Evolutionary conservation across 2,329 filamentous ascomycete species (phyloP).

Genomic region (Metarhizium album): DNA sequence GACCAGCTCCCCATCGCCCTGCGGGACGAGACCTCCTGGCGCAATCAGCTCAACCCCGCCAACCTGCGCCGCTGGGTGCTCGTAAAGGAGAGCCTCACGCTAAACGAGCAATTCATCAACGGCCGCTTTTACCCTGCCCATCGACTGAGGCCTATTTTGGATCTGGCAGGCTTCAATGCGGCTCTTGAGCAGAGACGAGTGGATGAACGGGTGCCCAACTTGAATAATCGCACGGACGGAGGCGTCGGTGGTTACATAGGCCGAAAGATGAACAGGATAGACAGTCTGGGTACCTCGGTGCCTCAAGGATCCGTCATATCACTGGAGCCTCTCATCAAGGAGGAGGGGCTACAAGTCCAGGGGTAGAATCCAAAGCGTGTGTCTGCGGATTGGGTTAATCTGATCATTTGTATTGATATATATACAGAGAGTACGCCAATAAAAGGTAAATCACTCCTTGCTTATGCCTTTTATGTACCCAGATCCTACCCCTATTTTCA

Average conservation of each 20-base stretch:
- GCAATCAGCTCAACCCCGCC: conserved; percentile 22
- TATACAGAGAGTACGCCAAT: neutral
- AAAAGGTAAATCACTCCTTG: neutral
- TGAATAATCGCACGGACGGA: conserved; percentile 43
- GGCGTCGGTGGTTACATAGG: conserved; percentile 29
- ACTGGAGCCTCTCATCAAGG: conserved; percentile 26
- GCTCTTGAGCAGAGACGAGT: conserved; percentile 28
- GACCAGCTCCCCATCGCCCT: conserved; percentile 32
- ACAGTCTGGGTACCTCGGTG: conserved; percentile 34
- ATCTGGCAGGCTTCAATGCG: conserved; percentile 26
- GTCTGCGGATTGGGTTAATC: neutral
- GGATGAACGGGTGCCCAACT: conserved; percentile 33
- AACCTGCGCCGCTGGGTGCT: conserved; percentile 28
- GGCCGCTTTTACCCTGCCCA: conserved; percentile 50
- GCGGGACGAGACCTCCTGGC: conserved; percentile 29
- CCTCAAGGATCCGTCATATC: conserved; percentile 22
- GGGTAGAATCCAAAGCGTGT: neutral
- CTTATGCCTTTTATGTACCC: neutral
- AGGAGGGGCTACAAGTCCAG: conserved; percentile 14
- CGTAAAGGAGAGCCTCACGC: conserved; percentile 32
- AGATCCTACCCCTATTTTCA: neutral
- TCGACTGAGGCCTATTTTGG: conserved; percentile 39
- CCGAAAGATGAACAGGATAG: conserved; percentile 27
- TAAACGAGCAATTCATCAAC: conserved; percentile 36
- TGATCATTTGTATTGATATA: neutral